Conservation (phyloP, 495 filamentous ascomycete species). For the Barbatosphaeria neglecta region DNA sequence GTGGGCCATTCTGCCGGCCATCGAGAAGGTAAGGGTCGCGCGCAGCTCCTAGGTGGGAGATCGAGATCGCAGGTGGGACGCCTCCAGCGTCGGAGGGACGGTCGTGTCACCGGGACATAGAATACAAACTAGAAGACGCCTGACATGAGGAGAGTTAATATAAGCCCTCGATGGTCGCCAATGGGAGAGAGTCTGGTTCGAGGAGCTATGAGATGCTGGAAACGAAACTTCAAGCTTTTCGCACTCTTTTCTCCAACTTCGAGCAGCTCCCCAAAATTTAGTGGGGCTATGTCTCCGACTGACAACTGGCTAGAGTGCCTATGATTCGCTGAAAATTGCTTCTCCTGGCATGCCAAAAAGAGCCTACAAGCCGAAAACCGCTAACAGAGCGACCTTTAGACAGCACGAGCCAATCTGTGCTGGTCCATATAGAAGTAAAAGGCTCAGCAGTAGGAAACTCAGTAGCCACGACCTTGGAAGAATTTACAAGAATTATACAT, state of each 20-base stretch:
- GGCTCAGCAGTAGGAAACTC: no score
- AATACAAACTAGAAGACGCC: background rate
- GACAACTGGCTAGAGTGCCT: background rate
- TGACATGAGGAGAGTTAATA: no score
- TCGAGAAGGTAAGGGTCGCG: background rate
- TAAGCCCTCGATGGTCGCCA: background rate
- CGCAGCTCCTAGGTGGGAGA: no score
- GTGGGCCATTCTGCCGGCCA: background rate
- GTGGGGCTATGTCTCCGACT: slow-evolving; percentile 2
- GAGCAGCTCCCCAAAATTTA: slow-evolving; percentile 4
- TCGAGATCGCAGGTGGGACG: no score
- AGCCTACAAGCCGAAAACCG: background rate
- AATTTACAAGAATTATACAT: no score
- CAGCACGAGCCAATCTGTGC: no score
- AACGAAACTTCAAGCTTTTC: slow-evolving; percentile 3
- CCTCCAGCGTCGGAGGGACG: background rate
- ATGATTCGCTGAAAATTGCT: no score
- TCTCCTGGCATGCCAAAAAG: background rate
- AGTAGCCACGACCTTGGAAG: no score
- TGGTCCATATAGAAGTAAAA: no score
- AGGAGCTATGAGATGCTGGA: background rate
- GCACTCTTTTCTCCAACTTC: background rate
- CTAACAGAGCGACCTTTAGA: no score
- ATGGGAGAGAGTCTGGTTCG: background rate
- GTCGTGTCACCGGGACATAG: background rate